phyloP scores from a whole-genome alignment of 257 asterid genomes.

The Solanum okadae region DNA sequence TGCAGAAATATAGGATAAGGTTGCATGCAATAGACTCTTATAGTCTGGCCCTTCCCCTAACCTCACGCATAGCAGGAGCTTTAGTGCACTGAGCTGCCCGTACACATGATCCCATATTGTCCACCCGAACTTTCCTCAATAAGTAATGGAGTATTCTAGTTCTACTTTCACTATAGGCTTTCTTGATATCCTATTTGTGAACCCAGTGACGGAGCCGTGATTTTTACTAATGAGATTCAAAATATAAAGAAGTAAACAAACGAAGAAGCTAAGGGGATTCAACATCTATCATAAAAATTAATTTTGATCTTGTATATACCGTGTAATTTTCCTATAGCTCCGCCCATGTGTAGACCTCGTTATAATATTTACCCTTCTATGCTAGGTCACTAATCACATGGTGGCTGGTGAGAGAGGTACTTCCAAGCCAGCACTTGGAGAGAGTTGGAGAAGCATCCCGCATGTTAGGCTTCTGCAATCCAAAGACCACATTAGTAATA shows the following conservation, averaged over 20 bases:
- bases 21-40: not conserved
- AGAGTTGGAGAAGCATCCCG: slow-evolving; percentile 86
- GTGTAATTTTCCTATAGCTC: not conserved
- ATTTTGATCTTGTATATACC: not conserved
- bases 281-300: not conserved
- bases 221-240: not conserved
- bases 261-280: not conserved
- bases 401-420: slow-evolving; percentile 72
- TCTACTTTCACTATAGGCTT: not conserved
- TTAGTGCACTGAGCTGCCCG: not conserved
- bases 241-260: not conserved
- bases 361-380: not conserved
- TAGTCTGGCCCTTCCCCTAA: not conserved
- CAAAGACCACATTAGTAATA: slow-evolving; percentile 17
- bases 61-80: not conserved
- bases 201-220: not conserved
- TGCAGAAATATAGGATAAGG: not conserved
- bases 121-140: not conserved
- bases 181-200: not conserved
- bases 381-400: slow-evolving; percentile 83
- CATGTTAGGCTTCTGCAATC: slow-evolving; percentile 68
- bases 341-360: not conserved
- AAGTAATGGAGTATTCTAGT: not conserved
- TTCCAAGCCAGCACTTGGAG: slow-evolving; percentile 81
- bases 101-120: not conserved